phyloP scores from a whole-genome alignment of 345 rosid genomes.

The Hibiscus syriacus region DNA sequence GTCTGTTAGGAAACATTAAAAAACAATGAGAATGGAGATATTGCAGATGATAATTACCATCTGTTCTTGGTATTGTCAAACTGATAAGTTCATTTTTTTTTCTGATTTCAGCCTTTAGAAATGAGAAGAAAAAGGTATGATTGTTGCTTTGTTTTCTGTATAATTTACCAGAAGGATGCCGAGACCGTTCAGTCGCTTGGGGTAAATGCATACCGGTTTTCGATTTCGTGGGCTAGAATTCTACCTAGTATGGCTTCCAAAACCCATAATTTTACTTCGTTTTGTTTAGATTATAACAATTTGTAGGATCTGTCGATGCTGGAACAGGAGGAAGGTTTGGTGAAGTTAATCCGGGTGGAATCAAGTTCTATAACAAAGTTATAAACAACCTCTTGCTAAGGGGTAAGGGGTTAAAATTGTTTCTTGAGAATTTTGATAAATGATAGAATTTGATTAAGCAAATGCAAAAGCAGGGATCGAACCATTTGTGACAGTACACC shows the following conservation, averaged over 20 bases:
- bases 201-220: constrained; percentile 32
- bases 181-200: constrained; percentile 32
- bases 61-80: not conserved
- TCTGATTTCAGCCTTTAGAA: not conserved
- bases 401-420: constrained; percentile 15
- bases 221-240: constrained; percentile 40
- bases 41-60: constrained; percentile 7
- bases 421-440: not conserved
- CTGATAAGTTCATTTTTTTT: not conserved
- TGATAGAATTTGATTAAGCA: constrained; percentile 1
- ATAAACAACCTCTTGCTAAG: constrained; percentile 28
- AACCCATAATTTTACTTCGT: not conserved
- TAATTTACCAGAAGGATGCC: constrained; percentile 25
- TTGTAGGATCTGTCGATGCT: not conserved
- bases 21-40: constrained; percentile 11
- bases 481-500: constrained; percentile 39
- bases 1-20: not conserved
- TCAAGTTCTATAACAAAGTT: constrained; percentile 29
- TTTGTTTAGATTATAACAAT: not conserved
- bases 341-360: constrained; percentile 29
- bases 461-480: constrained; percentile 30
- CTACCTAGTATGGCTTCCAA: not conserved
- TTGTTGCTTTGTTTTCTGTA: not conserved
- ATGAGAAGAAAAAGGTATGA: not conserved
- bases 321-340: constrained; percentile 35